phyloP scores from a whole-genome alignment of 2,329 filamentous ascomycete genomes.

The Hymenoscyphus albidus region DNA sequence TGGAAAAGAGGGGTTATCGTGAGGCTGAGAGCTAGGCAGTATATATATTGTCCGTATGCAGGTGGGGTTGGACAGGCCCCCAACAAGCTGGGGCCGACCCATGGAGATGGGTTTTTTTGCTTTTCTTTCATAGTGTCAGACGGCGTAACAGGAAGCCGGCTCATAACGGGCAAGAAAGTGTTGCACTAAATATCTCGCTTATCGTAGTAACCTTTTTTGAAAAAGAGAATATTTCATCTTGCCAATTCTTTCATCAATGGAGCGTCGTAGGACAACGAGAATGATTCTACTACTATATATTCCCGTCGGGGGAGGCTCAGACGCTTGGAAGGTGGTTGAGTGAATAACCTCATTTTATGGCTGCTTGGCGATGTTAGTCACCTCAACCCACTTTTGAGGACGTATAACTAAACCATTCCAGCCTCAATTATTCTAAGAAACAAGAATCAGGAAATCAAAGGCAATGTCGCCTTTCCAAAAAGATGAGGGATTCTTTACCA shows the following conservation, averaged over 20 bases:
- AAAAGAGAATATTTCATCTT: too few relatives aligned
- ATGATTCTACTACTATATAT: too few relatives aligned
- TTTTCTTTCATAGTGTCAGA: neutral
- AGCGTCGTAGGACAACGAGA: too few relatives aligned
- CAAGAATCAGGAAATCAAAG: slow-evolving; percentile 8
- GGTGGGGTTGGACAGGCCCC: neutral
- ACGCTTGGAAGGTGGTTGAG: too few relatives aligned
- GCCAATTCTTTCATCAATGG: too few relatives aligned
- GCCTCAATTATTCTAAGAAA: neutral
- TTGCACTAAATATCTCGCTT: neutral
- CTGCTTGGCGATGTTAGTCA: too few relatives aligned
- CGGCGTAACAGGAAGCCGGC: neutral
- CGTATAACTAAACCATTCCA: neutral
- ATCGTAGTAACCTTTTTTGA: too few relatives aligned
- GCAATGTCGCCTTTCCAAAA: slow-evolving; percentile 13
- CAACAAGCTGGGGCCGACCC: neutral
- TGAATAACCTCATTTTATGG: too few relatives aligned
- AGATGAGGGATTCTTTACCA: slow-evolving; percentile 16
- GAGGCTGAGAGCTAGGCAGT: neutral
- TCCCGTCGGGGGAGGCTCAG: too few relatives aligned
- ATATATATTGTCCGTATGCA: neutral
- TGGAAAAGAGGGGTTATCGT: slow-evolving; percentile 3
- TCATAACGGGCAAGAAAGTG: neutral
- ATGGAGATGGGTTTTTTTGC: neutral
- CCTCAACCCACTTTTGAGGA: too few relatives aligned